These are phyloP conservation scores for Leccinum insolens DNA, from an alignment of 1,284 basidiomycete genomes.

Conservation along the genomic window DNA sequence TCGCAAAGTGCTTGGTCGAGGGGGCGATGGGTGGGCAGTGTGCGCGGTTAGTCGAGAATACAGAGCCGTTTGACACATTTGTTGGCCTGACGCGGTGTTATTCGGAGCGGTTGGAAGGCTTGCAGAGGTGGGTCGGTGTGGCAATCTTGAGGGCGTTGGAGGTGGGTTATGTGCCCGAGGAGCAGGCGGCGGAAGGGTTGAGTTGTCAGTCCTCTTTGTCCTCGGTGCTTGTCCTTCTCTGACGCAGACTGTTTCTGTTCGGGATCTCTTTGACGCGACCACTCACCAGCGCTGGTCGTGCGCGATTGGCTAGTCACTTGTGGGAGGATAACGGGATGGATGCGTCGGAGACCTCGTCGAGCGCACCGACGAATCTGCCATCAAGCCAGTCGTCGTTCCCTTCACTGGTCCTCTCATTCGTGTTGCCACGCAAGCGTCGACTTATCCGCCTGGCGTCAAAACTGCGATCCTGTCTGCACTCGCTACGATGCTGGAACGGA, in stretches of 20 bases:
- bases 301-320: conserved; percentile 81
- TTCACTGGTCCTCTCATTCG: background rate
- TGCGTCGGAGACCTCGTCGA: conserved; percentile 25
- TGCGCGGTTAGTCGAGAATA: conserved; percentile 58
- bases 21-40: conserved; percentile 55
- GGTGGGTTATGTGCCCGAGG: conserved; percentile 69
- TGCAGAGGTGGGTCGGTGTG: conserved; percentile 75
- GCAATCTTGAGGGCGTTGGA: conserved; percentile 78
- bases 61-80: conserved; percentile 70
- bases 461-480: background rate
- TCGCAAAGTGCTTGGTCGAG: too few relatives aligned
- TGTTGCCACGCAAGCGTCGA: background rate
- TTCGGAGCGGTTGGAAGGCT: conserved; percentile 71
- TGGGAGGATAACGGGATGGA: conserved; percentile 99
- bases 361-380: background rate
- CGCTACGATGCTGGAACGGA: conserved; percentile 78
- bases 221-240: background rate
- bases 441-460: conserved; percentile 1
- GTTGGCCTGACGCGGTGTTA: conserved; percentile 66
- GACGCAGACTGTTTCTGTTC: background rate
- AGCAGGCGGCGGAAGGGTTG: conserved; percentile 73
- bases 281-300: conserved; percentile 67
- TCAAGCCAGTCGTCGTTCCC: background rate
- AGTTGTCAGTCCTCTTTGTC: conserved; percentile 49
- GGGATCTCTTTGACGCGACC: background rate